These are phyloP conservation scores for Colletotrichum cereale DNA, from an alignment of 2,329 filamentous ascomycete genomes.

Conservation along the genomic window DNA sequence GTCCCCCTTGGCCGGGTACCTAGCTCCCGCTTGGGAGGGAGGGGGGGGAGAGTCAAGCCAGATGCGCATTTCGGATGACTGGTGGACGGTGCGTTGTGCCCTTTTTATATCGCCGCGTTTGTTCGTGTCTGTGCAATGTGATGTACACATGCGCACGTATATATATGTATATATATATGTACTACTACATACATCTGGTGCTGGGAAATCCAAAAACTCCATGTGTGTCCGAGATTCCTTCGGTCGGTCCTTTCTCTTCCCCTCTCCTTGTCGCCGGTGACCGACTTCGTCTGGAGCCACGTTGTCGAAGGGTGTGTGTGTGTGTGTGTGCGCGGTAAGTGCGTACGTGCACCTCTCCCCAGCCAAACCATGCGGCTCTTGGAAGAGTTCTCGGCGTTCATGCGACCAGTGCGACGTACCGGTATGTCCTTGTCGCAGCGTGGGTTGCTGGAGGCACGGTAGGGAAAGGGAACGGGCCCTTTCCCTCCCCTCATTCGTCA, in stretches of 20 bases:
- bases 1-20: background rate
- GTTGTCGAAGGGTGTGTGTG: background rate
- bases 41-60: background rate
- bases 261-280: background rate
- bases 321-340: too few relatives aligned
- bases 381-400: slow-evolving; percentile 27
- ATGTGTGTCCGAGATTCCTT: background rate
- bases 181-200: background rate
- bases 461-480: too few relatives aligned
- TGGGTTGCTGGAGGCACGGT: too few relatives aligned
- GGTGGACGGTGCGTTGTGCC: background rate
- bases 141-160: too few relatives aligned
- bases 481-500: too few relatives aligned
- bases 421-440: background rate
- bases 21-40: background rate
- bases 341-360: background rate
- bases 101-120: background rate
- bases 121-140: background rate
- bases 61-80: background rate
- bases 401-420: background rate
- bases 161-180: background rate
- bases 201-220: background rate
- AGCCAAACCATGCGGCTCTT: slow-evolving; percentile 20
- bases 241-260: background rate
- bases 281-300: background rate